Evolutionary conservation across 805 yeast species (phyloP).

Genomic region (Wickerhamiella qilinensis): DNA sequence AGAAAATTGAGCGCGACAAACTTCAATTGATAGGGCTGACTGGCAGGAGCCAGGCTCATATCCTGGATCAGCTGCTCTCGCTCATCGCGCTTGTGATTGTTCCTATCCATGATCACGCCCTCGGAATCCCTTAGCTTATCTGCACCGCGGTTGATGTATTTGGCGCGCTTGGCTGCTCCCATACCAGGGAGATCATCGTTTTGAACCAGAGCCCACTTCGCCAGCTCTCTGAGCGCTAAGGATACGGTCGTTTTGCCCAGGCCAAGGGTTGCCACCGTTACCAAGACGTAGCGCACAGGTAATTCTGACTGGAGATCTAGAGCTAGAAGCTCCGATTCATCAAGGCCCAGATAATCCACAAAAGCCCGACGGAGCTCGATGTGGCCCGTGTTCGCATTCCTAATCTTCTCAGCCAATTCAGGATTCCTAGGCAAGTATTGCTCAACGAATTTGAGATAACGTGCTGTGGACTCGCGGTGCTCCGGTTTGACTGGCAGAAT

Average conservation of each 20-base stretch:
- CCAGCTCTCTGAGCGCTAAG: slow-evolving; percentile 37
- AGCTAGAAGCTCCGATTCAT: slow-evolving; percentile 43
- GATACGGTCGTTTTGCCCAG: slow-evolving; percentile 88
- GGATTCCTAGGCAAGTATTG: slow-evolving; percentile 38
- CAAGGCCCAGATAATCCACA: slow-evolving; percentile 33
- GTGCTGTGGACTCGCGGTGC: slow-evolving; percentile 45
- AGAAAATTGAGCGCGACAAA: slow-evolving; percentile 58
- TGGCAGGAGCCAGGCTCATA: slow-evolving; percentile 30
- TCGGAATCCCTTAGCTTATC: slow-evolving; percentile 22
- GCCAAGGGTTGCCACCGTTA: slow-evolving; percentile 83
- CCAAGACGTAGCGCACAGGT: slow-evolving; percentile 41
- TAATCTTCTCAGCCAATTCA: slow-evolving; percentile 29
- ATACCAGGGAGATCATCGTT: slow-evolving; percentile 47
- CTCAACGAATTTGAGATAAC: slow-evolving; percentile 52
- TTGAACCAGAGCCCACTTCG: slow-evolving; percentile 62
- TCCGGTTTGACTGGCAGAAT: slow-evolving; percentile 21
- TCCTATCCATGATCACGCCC: slow-evolving; percentile 64
- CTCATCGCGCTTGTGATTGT: slow-evolving; percentile 61
- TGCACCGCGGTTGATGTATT: background rate
- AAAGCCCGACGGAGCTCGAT: slow-evolving; percentile 57
- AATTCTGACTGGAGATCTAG: slow-evolving; percentile 15
- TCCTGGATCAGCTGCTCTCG: slow-evolving; percentile 48
- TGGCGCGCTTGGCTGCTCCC: background rate
- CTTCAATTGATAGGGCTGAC: slow-evolving; percentile 31
- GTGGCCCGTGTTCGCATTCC: slow-evolving; percentile 45